These are phyloP conservation scores for Capsicum pubescens DNA, from an alignment of 257 asterid species.

Conservation along the genomic window DNA sequence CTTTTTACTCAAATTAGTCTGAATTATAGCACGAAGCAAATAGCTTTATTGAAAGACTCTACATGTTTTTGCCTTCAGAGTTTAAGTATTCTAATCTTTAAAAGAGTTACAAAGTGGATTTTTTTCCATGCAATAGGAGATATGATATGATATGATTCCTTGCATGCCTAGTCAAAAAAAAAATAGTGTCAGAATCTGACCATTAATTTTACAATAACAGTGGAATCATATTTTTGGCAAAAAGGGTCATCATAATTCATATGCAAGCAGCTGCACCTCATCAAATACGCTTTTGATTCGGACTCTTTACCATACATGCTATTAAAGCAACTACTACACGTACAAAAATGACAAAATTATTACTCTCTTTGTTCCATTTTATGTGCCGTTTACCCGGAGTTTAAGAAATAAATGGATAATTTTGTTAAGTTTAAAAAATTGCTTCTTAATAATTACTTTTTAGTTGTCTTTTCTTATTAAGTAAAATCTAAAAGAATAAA, in stretches of 20 bases:
- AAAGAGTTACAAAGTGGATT: neutral
- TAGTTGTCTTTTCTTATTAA: too few species aligned
- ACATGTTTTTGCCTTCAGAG: neutral
- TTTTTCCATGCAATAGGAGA: neutral
- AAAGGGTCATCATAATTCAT: neutral
- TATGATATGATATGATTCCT: conserved; percentile 24
- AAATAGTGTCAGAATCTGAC: neutral
- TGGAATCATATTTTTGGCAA: conserved; percentile 24
- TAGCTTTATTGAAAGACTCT: conserved; percentile 18
- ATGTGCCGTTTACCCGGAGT: too few species aligned
- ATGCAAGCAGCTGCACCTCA: neutral
- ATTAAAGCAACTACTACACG: too few species aligned
- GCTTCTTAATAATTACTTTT: too few species aligned
- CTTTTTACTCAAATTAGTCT: conserved; percentile 17
- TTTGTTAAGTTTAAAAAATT: too few species aligned
- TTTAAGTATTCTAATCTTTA: neutral
- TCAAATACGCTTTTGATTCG: neutral
- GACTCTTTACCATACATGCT: neutral
- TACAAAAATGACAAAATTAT: too few species aligned
- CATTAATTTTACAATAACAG: neutral
- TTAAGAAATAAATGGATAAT: too few species aligned
- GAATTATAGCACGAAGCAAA: conserved; percentile 21
- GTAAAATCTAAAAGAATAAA: too few species aligned
- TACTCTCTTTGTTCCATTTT: too few species aligned
- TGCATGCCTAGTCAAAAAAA: neutral